Evolutionary conservation across 176 grass and related monocot genomes (phyloP).

Genomic region (Pontederia crassipes): DNA sequence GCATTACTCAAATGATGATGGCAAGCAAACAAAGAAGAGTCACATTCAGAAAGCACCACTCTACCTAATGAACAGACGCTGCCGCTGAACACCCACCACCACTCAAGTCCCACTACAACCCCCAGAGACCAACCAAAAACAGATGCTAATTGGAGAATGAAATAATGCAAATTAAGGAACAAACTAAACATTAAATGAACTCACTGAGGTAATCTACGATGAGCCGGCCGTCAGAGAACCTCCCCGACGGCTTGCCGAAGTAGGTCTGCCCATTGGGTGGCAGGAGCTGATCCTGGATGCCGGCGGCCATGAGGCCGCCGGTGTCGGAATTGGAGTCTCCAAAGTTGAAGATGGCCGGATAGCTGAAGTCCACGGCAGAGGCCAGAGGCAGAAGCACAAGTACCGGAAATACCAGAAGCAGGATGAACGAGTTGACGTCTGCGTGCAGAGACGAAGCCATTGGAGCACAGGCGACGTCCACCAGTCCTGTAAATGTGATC

Average conservation of each 20-base stretch:
- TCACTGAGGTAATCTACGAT: conserved; percentile 92
- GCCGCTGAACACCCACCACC: too few relatives aligned
- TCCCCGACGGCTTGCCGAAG: conserved; percentile 60
- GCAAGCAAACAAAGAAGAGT: too few relatives aligned
- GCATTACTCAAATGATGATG: too few relatives aligned
- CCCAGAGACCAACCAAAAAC: not conserved
- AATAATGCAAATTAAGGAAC: not conserved
- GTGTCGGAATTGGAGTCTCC: conserved; percentile 99
- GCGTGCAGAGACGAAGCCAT: too few relatives aligned
- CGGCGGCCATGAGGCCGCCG: conserved; percentile 61
- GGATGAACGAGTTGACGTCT: too few relatives aligned
- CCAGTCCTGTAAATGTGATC: too few relatives aligned
- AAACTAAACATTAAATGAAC: not conserved
- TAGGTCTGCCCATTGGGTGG: conserved; percentile 82
- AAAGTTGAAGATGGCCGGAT: conserved; percentile 89
- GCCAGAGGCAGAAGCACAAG: not conserved
- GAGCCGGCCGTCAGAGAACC: conserved; percentile 91
- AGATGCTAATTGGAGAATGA: not conserved
- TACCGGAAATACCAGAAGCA: too few relatives aligned
- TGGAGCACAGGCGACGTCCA: too few relatives aligned
- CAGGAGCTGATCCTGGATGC: conserved; percentile 51
- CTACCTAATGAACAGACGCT: too few relatives aligned
- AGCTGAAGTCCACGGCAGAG: conserved; percentile 34
- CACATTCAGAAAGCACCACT: too few relatives aligned
- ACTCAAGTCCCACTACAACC: not conserved